These are phyloP conservation scores for Ogataea methylovora DNA, from an alignment of 805 yeast species.

Conservation along the genomic window DNA sequence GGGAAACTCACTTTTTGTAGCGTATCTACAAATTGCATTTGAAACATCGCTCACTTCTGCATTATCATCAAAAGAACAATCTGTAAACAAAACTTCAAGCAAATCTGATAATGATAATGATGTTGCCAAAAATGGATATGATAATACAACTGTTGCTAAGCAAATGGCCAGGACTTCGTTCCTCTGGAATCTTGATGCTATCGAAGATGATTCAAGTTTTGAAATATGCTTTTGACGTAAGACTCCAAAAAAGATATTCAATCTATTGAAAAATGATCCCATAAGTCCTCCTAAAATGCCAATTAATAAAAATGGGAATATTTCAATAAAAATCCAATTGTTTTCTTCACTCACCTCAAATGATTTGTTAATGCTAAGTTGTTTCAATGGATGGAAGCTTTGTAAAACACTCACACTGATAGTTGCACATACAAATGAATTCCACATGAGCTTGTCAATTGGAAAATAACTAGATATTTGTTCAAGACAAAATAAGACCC, in stretches of 20 bases:
- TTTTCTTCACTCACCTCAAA: slow-evolving; percentile 63
- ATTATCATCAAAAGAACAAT: slow-evolving; percentile 34
- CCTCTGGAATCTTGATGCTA: slow-evolving; percentile 18
- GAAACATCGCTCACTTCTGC: neutral
- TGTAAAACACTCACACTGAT: slow-evolving; percentile 58
- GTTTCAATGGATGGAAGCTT: slow-evolving; percentile 40
- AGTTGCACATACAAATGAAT: slow-evolving; percentile 73
- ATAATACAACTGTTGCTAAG: slow-evolving; percentile 42
- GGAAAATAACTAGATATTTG: slow-evolving; percentile 57
- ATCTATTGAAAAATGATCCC: slow-evolving; percentile 45
- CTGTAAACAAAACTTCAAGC: slow-evolving; percentile 59
- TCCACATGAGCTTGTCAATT: slow-evolving; percentile 69
- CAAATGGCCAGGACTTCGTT: slow-evolving; percentile 45
- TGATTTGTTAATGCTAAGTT: slow-evolving; percentile 31
- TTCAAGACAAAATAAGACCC: slow-evolving; percentile 73
- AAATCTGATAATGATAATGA: slow-evolving; percentile 48
- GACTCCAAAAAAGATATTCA: slow-evolving; percentile 38
- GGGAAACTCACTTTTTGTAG: slow-evolving; percentile 24
- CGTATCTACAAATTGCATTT: neutral
- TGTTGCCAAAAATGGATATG: slow-evolving; percentile 49
- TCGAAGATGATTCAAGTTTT: slow-evolving; percentile 10
- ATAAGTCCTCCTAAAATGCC: slow-evolving; percentile 66
- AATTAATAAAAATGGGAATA: slow-evolving; percentile 61
- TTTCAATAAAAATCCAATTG: slow-evolving; percentile 65
- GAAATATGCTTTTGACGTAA: slow-evolving; percentile 19